A percentile compares a stretch with the other conserved stretches of the same genome.
phyloP scores from a whole-genome alignment of 257 asterid genomes.

The Paraleonurus japonicus region DNA sequence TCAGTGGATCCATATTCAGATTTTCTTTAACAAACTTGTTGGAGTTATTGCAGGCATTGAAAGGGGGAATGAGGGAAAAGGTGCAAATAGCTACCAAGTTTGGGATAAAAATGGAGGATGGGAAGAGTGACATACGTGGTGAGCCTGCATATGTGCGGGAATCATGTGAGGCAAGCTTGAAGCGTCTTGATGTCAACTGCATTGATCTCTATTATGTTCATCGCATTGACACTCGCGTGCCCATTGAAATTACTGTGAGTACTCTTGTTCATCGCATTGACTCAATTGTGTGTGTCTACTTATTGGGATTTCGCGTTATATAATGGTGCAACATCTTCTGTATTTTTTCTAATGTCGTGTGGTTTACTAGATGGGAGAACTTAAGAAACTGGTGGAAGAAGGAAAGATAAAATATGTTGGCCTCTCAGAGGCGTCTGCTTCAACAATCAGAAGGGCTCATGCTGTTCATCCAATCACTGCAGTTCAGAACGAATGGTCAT shows the following conservation, averaged over 20 bases:
- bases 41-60: conserved; percentile 39
- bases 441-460: conserved; percentile 75
- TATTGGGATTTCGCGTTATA: not conserved
- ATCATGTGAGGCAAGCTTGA: conserved; percentile 48
- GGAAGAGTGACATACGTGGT: conserved; percentile 30
- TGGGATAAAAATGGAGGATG: conserved; percentile 20
- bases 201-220: conserved; percentile 52
- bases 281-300: not conserved
- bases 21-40: not conserved
- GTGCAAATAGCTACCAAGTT: conserved; percentile 51
- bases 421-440: conserved; percentile 68
- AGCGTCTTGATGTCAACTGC: conserved; percentile 44
- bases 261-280: no score
- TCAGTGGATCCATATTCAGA: not conserved
- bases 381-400: conserved; percentile 69
- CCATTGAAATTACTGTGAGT: conserved; percentile 48
- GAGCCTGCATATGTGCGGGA: conserved; percentile 44
- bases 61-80: conserved; percentile 38
- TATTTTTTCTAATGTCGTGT: not conserved
- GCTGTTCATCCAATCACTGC: conserved; percentile 77
- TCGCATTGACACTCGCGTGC: conserved; percentile 41
- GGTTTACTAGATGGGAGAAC: conserved; percentile 62
- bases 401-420: conserved; percentile 72
- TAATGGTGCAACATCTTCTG: not conserved
- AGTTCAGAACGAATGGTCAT: conserved; percentile 61